Percentiles rank a stretch among this genome's conserved stretches.
Evolutionary conservation across 2,329 filamentous ascomycete species (phyloP).

Genomic region (Metarhizium album): DNA sequence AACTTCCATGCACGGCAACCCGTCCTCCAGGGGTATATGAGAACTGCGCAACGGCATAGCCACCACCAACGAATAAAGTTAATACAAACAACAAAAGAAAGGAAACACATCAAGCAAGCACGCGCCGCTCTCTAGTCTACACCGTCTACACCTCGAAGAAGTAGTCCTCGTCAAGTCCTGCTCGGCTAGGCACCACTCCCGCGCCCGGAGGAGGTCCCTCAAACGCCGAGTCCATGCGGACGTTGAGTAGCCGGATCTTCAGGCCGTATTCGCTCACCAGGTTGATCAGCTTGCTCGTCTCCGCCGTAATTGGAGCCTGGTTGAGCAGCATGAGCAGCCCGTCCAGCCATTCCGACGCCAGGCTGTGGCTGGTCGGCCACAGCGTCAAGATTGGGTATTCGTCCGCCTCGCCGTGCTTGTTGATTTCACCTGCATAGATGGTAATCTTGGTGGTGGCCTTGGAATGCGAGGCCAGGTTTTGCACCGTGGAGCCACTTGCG

Average conservation of each 20-base stretch:
- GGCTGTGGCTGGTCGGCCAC: slow-evolving; percentile 65
- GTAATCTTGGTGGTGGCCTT: slow-evolving; percentile 74
- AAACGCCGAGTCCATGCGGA: slow-evolving; percentile 70
- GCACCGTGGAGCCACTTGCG: slow-evolving; percentile 30
- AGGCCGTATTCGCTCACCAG: slow-evolving; percentile 83
- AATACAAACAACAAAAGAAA: neutral
- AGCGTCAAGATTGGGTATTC: slow-evolving; percentile 76
- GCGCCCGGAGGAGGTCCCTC: slow-evolving; percentile 56
- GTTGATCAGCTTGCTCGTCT: slow-evolving; percentile 82
- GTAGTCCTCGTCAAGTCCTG: slow-evolving; percentile 85
- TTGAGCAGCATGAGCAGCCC: slow-evolving; percentile 89
- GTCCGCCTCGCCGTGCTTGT: slow-evolving; percentile 23
- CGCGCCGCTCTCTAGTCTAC: slow-evolving; percentile 18
- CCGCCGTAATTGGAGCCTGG: slow-evolving; percentile 91
- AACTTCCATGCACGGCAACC: neutral
- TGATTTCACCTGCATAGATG: slow-evolving; percentile 49
- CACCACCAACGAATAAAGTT: neutral
- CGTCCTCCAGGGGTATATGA: slow-evolving; percentile 4
- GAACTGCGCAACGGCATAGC: neutral
- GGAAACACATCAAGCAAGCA: neutral
- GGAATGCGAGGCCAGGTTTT: slow-evolving; percentile 20
- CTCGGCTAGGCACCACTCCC: slow-evolving; percentile 67
- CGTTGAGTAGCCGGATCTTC: slow-evolving; percentile 85
- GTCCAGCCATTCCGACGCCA: slow-evolving; percentile 94
- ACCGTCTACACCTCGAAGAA: slow-evolving; percentile 70